phyloP scores from a whole-genome alignment of 352 stramenopile genomes.

The Phytophthora parvispora region DNA sequence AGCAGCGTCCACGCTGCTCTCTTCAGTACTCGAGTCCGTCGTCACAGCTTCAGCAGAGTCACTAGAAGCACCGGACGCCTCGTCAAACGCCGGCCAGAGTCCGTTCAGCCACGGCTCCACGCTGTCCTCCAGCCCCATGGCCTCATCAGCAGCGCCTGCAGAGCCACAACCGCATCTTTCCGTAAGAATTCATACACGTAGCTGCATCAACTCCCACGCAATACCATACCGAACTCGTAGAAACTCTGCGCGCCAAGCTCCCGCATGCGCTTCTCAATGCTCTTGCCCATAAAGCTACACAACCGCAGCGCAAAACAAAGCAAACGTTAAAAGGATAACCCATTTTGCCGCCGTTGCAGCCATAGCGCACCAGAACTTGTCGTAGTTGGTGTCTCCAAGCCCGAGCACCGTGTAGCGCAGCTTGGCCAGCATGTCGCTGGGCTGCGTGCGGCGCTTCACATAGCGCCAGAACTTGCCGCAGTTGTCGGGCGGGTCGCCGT shows the following conservation, averaged over 20 bases:
- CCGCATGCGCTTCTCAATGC: constrained; percentile 90
- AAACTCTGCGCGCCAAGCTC: constrained; percentile 91
- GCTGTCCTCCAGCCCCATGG: constrained; percentile 94
- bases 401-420: constrained; percentile 91
- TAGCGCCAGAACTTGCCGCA: constrained; percentile 94
- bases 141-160: constrained; percentile 93
- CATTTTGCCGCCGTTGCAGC: not conserved
- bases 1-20: not conserved
- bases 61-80: constrained; percentile 29
- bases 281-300: constrained; percentile 86
- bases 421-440: constrained; percentile 78
- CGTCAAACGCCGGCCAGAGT: constrained; percentile 64
- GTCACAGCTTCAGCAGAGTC: not conserved
- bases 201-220: not conserved
- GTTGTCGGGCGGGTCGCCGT: constrained; percentile 97
- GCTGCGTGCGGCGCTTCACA: constrained; percentile 90
- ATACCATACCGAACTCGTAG: constrained; percentile 61
- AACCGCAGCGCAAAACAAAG: not conserved
- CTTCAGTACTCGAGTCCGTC: constrained; percentile 35
- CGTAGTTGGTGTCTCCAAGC: constrained; percentile 98
- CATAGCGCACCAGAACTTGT: constrained; percentile 93
- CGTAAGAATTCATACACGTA: not conserved
- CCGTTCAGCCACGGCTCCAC: constrained; percentile 94
- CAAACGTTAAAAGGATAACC: constrained; percentile 1
- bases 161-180: constrained; percentile 5